Percentiles rank a stretch among this genome's conserved stretches.
Conservation (phyloP, 108 stramenopile species). For the Nannochloropsis salina region DNA sequence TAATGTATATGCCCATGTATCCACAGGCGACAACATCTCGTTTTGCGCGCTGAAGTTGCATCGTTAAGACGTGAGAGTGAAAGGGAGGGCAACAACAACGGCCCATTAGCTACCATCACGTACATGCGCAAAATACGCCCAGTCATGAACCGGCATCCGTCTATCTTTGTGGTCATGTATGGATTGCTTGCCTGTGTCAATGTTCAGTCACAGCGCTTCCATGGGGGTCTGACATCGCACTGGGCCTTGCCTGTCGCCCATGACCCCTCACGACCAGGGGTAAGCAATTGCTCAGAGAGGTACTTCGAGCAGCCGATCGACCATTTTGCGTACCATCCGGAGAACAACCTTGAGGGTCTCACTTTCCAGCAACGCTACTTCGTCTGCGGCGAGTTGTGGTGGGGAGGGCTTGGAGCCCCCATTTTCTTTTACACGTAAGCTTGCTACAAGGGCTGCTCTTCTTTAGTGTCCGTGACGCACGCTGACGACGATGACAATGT, state of each 20-base stretch:
- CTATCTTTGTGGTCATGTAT: no score
- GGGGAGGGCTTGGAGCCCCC: conserved; percentile 24
- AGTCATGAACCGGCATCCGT: no score
- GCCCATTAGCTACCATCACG: no score
- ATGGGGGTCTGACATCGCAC: neutral
- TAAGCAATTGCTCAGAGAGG: conserved; percentile 36
- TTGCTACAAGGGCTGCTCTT: neutral
- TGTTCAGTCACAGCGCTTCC: neutral
- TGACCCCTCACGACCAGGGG: conserved; percentile 22
- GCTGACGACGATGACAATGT: neutral
- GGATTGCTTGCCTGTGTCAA: no score
- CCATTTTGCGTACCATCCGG: conserved; percentile 28
- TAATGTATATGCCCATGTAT: no score
- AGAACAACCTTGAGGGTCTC: neutral
- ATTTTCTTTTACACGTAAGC: conserved; percentile 40
- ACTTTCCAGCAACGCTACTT: conserved; percentile 42
- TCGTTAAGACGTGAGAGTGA: no score
- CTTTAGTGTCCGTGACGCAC: neutral
- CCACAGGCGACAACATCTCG: no score
- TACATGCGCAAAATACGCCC: no score
- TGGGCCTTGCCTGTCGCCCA: neutral
- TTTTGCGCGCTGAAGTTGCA: no score
- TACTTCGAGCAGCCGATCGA: conserved; percentile 38
- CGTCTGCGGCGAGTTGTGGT: conserved; percentile 34
- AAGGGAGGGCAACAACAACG: no score